Evolutionary conservation across 2,329 filamentous ascomycete species (phyloP).

Genomic region (Phoma herbarum): DNA sequence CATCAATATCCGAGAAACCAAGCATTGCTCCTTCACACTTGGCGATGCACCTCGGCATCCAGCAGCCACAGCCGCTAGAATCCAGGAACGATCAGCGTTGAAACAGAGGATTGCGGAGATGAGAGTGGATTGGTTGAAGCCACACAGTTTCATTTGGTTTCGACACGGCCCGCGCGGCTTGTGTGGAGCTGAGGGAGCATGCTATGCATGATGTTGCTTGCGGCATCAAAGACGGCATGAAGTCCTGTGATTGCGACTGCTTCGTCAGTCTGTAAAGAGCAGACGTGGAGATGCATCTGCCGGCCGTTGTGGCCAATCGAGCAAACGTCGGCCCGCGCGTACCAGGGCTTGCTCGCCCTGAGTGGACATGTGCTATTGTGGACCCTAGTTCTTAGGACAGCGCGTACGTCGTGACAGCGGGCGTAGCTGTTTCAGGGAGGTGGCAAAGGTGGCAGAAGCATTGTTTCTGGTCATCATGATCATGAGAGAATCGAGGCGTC

Average conservation of each 20-base stretch:
- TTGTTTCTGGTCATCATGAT: background rate
- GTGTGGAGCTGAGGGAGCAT: slow-evolving; percentile 3
- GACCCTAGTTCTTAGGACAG: slow-evolving; percentile 8
- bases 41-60: slow-evolving; percentile 31
- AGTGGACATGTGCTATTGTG: background rate
- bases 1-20: slow-evolving; percentile 27
- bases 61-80: slow-evolving; percentile 34
- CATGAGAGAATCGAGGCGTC: slow-evolving; percentile 10
- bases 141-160: slow-evolving; percentile 13
- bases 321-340: background rate
- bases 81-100: slow-evolving; percentile 14
- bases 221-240: slow-evolving; percentile 4
- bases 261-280: background rate
- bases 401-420: slow-evolving; percentile 10
- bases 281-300: background rate
- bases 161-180: slow-evolving; percentile 16
- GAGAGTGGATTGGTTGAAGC: slow-evolving; percentile 16
- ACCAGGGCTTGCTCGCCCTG: background rate
- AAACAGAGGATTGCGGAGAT: slow-evolving; percentile 6
- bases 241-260: background rate
- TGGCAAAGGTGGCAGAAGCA: slow-evolving; percentile 23
- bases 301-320: background rate
- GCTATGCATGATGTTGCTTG: background rate
- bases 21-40: slow-evolving; percentile 40
- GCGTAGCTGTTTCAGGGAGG: slow-evolving; percentile 31